Conservation (phyloP, 352 stramenopile genomes). For the Phytophthora constricta region DNA sequence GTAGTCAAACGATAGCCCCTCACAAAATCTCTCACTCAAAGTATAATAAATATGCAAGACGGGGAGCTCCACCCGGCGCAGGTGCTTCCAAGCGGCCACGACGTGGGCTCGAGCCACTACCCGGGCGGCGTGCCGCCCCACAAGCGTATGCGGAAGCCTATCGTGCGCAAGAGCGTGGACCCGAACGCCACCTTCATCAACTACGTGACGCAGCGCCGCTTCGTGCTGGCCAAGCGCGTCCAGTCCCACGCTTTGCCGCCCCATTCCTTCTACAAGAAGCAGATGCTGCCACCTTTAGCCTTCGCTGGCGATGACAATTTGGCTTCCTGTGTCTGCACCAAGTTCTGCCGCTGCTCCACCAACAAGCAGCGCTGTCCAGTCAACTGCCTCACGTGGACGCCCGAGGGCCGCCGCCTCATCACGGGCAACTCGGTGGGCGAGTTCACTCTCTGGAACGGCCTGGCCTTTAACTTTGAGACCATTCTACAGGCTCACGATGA, state of each 20-base stretch:
- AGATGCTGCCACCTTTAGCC: slow-evolving; percentile 79
- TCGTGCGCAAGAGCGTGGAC: slow-evolving; percentile 88
- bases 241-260: slow-evolving; percentile 64
- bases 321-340: slow-evolving; percentile 82
- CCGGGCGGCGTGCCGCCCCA: slow-evolving; percentile 69
- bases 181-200: slow-evolving; percentile 88
- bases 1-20: background rate
- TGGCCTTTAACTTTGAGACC: slow-evolving; percentile 98
- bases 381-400: slow-evolving; percentile 96
- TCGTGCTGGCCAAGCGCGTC: slow-evolving; percentile 57
- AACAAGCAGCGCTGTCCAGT: slow-evolving; percentile 94
- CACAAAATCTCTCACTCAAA: background rate
- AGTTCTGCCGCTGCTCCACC: slow-evolving; percentile 88
- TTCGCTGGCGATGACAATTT: slow-evolving; percentile 72
- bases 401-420: slow-evolving; percentile 94
- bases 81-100: slow-evolving; percentile 80
- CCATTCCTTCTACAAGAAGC: slow-evolving; percentile 86
- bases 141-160: slow-evolving; percentile 89
- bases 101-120: slow-evolving; percentile 75
- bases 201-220: slow-evolving; percentile 79
- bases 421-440: slow-evolving; percentile 97
- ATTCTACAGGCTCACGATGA: slow-evolving; percentile 94
- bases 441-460: slow-evolving; percentile 98
- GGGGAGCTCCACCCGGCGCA: slow-evolving; percentile 75
- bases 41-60: slow-evolving; percentile 29